phyloP scores from a whole-genome alignment of 108 stramenopile genomes.

The Thalassiosira profunda region DNA sequence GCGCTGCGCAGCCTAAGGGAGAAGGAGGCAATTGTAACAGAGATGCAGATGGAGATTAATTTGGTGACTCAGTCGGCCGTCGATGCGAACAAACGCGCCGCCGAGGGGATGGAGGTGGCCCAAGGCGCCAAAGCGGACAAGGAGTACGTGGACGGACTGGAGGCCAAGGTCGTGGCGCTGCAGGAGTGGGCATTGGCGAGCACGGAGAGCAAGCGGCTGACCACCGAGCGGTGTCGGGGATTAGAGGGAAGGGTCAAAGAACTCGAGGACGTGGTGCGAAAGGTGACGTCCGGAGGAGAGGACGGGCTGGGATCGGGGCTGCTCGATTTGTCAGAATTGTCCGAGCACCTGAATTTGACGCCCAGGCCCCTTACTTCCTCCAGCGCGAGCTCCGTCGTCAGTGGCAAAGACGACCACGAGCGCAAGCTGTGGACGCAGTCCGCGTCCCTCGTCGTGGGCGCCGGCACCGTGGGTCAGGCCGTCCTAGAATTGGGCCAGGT shows the following conservation, averaged over 20 bases:
- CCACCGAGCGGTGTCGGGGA: conserved; percentile 62
- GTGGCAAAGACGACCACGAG: conserved; percentile 18
- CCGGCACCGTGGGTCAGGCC: conserved; percentile 60
- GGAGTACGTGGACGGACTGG: conserved; percentile 73
- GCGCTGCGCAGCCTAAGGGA: conserved; percentile 70
- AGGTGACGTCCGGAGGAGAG: neutral
- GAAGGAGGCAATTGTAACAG: conserved; percentile 66
- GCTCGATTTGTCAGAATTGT: neutral
- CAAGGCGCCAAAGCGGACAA: conserved; percentile 69
- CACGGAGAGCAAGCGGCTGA: conserved; percentile 77
- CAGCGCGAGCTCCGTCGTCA: conserved; percentile 3
- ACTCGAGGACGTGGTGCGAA: conserved; percentile 32
- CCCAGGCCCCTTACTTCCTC: neutral
- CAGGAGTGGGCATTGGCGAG: conserved; percentile 91
- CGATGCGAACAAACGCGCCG: conserved; percentile 75
- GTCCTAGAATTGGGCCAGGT: conserved; percentile 59
- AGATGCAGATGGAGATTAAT: conserved; percentile 92
- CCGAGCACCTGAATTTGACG: no score
- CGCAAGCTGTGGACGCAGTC: conserved; percentile 63
- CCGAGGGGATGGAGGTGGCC: conserved; percentile 71
- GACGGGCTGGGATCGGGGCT: conserved; percentile 2
- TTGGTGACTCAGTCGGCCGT: conserved; percentile 71
- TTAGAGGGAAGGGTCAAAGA: conserved; percentile 69
- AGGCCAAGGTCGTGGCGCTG: conserved; percentile 81
- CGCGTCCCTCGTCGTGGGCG: conserved; percentile 80